Conservation (phyloP, 768 basidiomycete genomes). For the Tulasnella sp. region DNA sequence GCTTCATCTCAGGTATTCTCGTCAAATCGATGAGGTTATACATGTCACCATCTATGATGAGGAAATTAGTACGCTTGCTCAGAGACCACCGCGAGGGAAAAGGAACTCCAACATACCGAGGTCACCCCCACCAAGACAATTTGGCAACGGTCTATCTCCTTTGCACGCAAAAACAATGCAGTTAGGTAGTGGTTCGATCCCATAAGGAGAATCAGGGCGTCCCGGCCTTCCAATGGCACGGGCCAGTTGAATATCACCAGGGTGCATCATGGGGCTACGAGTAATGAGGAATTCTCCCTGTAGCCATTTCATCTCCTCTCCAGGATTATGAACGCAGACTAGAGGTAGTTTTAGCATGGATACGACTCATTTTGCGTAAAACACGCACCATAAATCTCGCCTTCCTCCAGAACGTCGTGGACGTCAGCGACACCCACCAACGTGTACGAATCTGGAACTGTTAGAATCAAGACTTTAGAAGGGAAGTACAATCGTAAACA, state of each 20-base stretch:
- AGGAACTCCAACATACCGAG: slow-evolving; percentile 4
- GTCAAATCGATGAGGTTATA: slow-evolving; percentile 5
- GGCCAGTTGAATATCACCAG: slow-evolving; percentile 61
- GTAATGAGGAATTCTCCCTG: slow-evolving; percentile 54
- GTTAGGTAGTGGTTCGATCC: slow-evolving; percentile 38
- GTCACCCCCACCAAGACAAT: slow-evolving; percentile 20
- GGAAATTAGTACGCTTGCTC: neutral
- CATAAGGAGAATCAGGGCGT: neutral
- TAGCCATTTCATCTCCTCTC: slow-evolving; percentile 44
- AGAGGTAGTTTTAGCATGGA: neutral
- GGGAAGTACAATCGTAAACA: no score
- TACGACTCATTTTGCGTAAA: neutral
- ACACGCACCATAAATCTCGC: slow-evolving; percentile 55
- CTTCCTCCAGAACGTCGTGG: slow-evolving; percentile 46
- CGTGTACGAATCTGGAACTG: slow-evolving; percentile 51
- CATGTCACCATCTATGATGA: slow-evolving; percentile 10
- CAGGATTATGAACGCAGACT: slow-evolving; percentile 30
- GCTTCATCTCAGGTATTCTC: neutral
- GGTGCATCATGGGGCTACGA: slow-evolving; percentile 59
- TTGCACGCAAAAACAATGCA: slow-evolving; percentile 59
- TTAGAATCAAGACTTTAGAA: neutral
- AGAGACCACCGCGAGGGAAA: neutral
- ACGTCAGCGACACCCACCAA: slow-evolving; percentile 80
- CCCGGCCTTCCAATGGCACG: slow-evolving; percentile 59
- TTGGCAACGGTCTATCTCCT: slow-evolving; percentile 23